Conservation (phyloP, 2,329 filamentous ascomycete genomes). For the Fusarium abutilonis region DNA sequence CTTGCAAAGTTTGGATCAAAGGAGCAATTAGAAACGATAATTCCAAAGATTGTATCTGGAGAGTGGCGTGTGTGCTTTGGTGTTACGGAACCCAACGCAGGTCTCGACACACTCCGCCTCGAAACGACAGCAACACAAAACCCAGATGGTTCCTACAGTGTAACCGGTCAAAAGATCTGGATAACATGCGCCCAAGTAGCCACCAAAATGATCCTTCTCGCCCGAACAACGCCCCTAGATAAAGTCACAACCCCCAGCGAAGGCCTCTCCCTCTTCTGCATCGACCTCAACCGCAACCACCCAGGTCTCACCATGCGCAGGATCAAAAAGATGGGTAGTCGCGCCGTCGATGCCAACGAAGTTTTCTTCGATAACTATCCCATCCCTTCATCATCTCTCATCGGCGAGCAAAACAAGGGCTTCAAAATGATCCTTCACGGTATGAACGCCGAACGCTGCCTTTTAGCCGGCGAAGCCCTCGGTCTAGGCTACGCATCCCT, state of each 20-base stretch:
- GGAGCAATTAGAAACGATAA: conserved; percentile 69
- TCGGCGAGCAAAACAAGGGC: conserved; percentile 78
- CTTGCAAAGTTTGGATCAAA: conserved; percentile 76
- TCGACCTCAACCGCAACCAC: conserved; percentile 72
- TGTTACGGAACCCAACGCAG: conserved; percentile 85
- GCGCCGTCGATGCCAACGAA: conserved; percentile 85
- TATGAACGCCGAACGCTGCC: conserved; percentile 81
- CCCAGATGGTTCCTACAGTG: conserved; percentile 67
- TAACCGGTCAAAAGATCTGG: conserved; percentile 88
- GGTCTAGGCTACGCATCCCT: conserved; percentile 80
- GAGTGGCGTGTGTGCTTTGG: conserved; percentile 80
- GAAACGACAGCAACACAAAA: conserved; percentile 69
- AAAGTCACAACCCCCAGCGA: conserved; percentile 76
- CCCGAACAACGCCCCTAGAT: conserved; percentile 76
- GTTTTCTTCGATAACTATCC: conserved; percentile 86
- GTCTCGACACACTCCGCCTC: conserved; percentile 79
- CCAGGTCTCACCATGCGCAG: conserved; percentile 72
- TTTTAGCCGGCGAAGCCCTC: conserved; percentile 81
- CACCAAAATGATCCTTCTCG: conserved; percentile 83
- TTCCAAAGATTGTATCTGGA: conserved; percentile 77
- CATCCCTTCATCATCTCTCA: conserved; percentile 70
- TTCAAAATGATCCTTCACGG: conserved; percentile 83
- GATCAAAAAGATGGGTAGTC: conserved; percentile 87
- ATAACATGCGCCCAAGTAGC: conserved; percentile 87
- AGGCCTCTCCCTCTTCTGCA: conserved; percentile 82